phyloP scores from a whole-genome alignment of 371 early-diverging fungal species.

The Mortierella sp. region DNA sequence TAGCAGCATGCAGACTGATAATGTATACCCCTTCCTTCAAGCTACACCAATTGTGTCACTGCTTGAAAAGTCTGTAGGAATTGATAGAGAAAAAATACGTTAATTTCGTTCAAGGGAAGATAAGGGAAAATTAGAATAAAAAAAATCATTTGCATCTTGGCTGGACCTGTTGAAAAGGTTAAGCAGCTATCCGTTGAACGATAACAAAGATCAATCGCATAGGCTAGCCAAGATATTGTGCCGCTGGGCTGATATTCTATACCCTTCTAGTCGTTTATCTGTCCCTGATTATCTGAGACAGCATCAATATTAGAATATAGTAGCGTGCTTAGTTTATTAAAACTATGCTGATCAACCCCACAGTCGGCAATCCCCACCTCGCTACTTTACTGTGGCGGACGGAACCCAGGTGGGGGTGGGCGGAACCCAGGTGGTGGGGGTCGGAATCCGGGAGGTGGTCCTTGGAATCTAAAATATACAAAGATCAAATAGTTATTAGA shows the following conservation, averaged over 20 bases:
- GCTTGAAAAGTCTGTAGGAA: background rate
- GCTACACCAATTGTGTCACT: background rate
- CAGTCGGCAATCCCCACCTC: background rate
- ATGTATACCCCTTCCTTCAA: background rate
- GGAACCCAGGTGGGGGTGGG: constrained; percentile 69
- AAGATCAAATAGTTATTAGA: background rate
- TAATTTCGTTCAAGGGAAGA: background rate
- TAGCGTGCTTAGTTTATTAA: background rate
- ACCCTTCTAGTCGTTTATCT: background rate
- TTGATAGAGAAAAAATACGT: background rate
- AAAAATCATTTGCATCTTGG: constrained; percentile 25
- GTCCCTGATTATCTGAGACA: background rate
- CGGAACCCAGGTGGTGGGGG: constrained; percentile 69
- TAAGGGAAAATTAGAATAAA: constrained; percentile 5
- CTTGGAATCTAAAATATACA: constrained; percentile 43
- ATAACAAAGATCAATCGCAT: background rate
- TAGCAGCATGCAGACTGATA: too few relatives aligned
- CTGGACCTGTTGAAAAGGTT: constrained; percentile 28
- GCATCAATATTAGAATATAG: background rate
- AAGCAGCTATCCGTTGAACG: too few relatives aligned
- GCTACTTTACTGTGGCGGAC: constrained; percentile 40
- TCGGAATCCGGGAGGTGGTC: too few relatives aligned
- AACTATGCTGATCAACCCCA: background rate
- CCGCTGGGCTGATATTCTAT: background rate
- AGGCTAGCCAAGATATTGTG: background rate